phyloP scores from a whole-genome alignment of 2,329 filamentous ascomycete genomes.

The Colletotrichum theobromicola region DNA sequence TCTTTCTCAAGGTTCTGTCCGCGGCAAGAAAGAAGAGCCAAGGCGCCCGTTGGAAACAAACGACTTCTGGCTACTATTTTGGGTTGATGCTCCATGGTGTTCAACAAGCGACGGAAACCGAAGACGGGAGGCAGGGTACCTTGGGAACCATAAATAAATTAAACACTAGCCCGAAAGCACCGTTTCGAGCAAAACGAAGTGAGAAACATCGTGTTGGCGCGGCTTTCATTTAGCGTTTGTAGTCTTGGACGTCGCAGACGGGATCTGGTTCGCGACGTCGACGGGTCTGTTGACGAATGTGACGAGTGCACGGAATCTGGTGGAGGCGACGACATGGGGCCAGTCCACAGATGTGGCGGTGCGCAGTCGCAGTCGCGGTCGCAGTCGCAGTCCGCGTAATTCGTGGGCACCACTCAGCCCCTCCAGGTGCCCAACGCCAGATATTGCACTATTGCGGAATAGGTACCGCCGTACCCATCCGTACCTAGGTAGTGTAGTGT shows the following conservation, averaged over 20 bases:
- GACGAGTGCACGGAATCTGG: not conserved
- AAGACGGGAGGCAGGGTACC: not conserved
- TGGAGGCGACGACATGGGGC: not conserved
- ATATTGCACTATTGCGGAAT: too few species aligned
- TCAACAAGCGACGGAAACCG: not conserved
- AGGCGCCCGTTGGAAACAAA: not conserved
- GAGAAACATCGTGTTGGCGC: not conserved
- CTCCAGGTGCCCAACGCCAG: not conserved
- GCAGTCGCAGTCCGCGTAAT: constrained; percentile 4
- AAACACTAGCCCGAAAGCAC: not conserved
- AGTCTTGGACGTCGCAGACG: not conserved
- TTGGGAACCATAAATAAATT: not conserved
- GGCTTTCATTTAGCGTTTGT: not conserved
- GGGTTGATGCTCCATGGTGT: not conserved
- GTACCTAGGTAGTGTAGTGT: too few species aligned
- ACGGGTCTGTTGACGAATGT: not conserved
- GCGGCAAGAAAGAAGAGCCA: not conserved
- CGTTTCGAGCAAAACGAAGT: not conserved
- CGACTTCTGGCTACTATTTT: not conserved
- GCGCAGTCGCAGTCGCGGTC: not conserved
- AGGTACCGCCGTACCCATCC: too few species aligned
- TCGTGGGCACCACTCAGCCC: constrained; percentile 14
- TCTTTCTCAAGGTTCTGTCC: not conserved
- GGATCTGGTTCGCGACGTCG: not conserved
- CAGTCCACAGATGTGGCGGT: not conserved